Conservation (phyloP, 2,329 filamentous ascomycete species). For the Paraphaeosphaeria sporulosa region DNA sequence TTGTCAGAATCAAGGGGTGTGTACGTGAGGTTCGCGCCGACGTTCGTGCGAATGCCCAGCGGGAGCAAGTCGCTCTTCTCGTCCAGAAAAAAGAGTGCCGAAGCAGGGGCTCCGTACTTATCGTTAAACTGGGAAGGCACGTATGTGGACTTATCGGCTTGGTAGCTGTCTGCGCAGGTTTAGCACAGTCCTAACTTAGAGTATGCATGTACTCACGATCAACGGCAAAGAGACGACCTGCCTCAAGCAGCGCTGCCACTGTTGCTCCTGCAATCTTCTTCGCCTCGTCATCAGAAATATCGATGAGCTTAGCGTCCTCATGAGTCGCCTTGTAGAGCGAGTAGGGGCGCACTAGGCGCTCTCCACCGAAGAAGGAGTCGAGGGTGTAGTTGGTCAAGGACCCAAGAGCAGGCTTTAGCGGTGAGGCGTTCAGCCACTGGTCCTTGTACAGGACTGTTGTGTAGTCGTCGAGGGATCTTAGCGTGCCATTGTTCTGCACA, state of each 20-base stretch:
- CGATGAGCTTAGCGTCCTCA: constrained; percentile 9
- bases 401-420: constrained; percentile 11
- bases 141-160: constrained; percentile 9
- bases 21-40: constrained; percentile 13
- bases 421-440: constrained; percentile 11
- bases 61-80: constrained; percentile 8
- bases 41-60: constrained; percentile 9
- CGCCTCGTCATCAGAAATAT: constrained; percentile 13
- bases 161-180: constrained; percentile 7
- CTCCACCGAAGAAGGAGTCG: constrained; percentile 8
- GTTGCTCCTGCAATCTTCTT: constrained; percentile 8
- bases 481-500: background rate
- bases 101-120: constrained; percentile 10
- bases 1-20: constrained; percentile 5
- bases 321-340: constrained; percentile 11
- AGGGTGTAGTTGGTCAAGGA: constrained; percentile 16
- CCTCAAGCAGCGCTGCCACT: constrained; percentile 1
- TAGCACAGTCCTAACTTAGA: background rate
- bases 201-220: background rate
- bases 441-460: constrained; percentile 11
- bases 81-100: constrained; percentile 14
- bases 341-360: constrained; percentile 10
- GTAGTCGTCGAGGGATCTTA: constrained; percentile 11
- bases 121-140: constrained; percentile 14
- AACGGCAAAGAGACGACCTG: constrained; percentile 7